Base-by-base conservation (phyloP, 345 rosid species). In the Populus deltoides region DNA sequence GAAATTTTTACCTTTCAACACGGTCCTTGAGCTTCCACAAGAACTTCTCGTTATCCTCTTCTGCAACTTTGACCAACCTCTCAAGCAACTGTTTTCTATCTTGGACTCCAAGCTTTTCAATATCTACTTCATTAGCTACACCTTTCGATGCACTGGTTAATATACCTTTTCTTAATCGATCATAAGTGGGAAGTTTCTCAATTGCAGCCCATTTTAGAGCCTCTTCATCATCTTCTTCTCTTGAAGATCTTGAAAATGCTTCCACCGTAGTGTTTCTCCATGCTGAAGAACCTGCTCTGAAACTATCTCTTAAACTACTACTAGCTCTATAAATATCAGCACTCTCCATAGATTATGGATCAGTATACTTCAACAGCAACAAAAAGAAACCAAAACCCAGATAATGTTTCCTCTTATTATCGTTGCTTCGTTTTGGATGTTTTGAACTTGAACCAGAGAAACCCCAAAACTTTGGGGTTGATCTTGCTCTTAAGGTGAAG, bases 181-280 rank as follows among this genome's bases (percentile, higher is more conserved):
- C 78, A 63, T 67, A 75, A 6, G 89, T 87, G 0, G 90, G 91
- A 24, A 89, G 81, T 70, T 71, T 89, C 85, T 87, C 87, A 8
- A 87, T 78, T 0, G 86, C 88, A 2, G 91, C 91, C 89, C 91
- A 88, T 70, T 77, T 78, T 7, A 89, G 79, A n/a, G 87, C 88
- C 66, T 89, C 90, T 66, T 89, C 91, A 1, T 90, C 97, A 53
- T 90, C 88, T 76, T 84, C 96, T 5, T 86, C 89, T 45, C 89
- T 53, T 11, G 90, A 85, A 4, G 97, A 91, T 45, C 71, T 80
- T 7, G 94, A 91, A 71, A 91, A 89, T 5, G 71, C 84, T 12
- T 88, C 91, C 38, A 47, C 61, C 6, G 84, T 74, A 25, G 49
- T 75, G 81, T 78, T 83, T 78, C 86, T 85, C 87, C 83, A 86